Evolutionary conservation across 2,329 filamentous ascomycete genomes (phyloP), one percentile per base, ranked within the genome.

Genomic region (Graphilbum fragrans): DNA sequence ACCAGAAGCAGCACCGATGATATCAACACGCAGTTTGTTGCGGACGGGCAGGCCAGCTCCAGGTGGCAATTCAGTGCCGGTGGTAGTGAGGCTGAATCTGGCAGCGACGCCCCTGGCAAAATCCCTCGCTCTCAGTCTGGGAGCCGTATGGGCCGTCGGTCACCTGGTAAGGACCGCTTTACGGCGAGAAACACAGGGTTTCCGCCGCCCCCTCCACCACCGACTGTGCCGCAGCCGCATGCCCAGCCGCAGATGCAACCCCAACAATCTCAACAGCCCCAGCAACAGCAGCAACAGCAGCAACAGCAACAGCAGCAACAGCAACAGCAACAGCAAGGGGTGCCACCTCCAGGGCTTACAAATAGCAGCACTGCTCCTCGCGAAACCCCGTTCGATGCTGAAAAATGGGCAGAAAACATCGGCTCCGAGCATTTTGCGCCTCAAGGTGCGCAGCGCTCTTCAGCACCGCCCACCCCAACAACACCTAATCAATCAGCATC

Each of bases 21-120:
- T 39, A 80, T 80, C 49, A 74, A 76, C 55, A 80, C 75, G 17
- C 70, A 61, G 32, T 80, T 80, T 55, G 67, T 66, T 18, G 61
- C 69, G 4, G 66, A 68, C 14, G 67, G 75, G 18, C 55, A 60
- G 35, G 49, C 59, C 5, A 56, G 59, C 27, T 55, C 59, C 21
- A 54, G 54, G 18, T 73, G 65, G 66, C 60, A 69, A 42, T 77
- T 77, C 47, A 72, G 59, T 41, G 72, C 72, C 12, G 70, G 72
- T 5, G 59, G 58, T 27, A 53, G 53, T 10, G 47, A 51, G 18
- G 50, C 43, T 16, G 51, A 59, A 48, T 33, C 50, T 41, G 38
- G 52, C 49, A 29, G 41, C 11, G 33, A 41, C 19, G 8, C 47
- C 50, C 47, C 45, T 41, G 40, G 51, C 32, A 37, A 56, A 31